Base-by-base conservation (phyloP, 192 early-diverging fungal genomes). In the Glomus cerebriforme region DNA sequence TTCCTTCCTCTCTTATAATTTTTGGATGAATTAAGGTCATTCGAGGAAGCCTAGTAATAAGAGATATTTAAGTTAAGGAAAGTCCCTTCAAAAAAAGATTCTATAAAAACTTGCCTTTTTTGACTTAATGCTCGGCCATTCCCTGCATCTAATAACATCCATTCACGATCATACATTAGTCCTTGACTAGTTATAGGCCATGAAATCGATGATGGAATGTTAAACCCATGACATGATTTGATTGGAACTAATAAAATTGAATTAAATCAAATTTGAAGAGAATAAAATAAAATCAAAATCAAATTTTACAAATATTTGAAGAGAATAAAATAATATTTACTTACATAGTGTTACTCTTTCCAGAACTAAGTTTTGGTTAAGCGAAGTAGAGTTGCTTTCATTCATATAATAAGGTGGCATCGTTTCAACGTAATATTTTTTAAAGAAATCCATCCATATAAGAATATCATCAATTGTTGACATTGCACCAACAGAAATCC, bases 401-500 rank as follows among this genome's bases (percentile, higher is more conserved):
- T 81, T 35, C 27, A n/a, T 73, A 12, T 22, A 1, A 4, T 22
- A 2, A 49, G 49, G 19, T n/a, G 60, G 32, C 35, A 7, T 15
- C 22, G 15, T 22, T 34, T 86, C 87, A 13, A 87, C 67, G 81
- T 92, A 96, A 67, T 90, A 87, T 15, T 79, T 82, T 2, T 79
- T 66, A 17, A 95, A 82, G 78, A 96, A 96, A 1, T 75, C 58
- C 3, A 92, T 49, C 80, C 91, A 92, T 3, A 65, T 58, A 29
- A 87, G 82, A 29, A 92, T 79, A 62, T 96, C 94, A 10, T 86
- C 83, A 32, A 86, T 78, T 31, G 88, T 90, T 9, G 91, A 88
- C 82, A 88, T 89, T 31, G 90, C 88, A 27, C 94, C 95, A 77
- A 96, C 90, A 0, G 95, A 96, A 12, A 96, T 84, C 3, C 95